Evolutionary conservation across 2,329 filamentous ascomycete genomes (phyloP), one percentile per base, ranked within the genome.

Genomic region (Blumeria hordei): DNA sequence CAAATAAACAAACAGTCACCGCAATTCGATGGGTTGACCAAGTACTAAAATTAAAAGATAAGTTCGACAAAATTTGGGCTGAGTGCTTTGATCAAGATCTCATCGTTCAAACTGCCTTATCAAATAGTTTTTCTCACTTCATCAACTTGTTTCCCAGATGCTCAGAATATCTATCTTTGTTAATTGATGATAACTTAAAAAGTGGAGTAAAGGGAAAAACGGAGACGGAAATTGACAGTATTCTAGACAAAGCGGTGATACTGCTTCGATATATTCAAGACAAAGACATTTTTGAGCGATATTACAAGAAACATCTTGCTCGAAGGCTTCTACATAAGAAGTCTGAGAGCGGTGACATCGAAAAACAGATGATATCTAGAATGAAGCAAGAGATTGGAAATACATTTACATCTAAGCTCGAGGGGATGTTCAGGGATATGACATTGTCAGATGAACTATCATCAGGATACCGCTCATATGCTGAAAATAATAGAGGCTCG

Each of bases 371-470:
- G 78, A 92, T 98, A 54, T 83, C 82, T 0, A 85, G 90, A 59
- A 95, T 98, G 88, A 96, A 95, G 74, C 79, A 92, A 64, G 90
- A 95, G 66, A 79, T 96, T 54, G 92, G 92, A 41, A 94, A 93
- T 66, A 82, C 88, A 61, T 96, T 96, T 66, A 96, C 92, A 0
- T 73, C 79, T 63, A 94, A 93, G 66, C 78, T 98, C 47, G 92
- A 98, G 65, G 85, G 88, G 60, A 96, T 98, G 88, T 95, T 98
- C 72, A 88, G 88, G 68, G 92, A 98, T 64, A 88, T 96, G 77
- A 79, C 82, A 14, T 80, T 88, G 11, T 95, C 88, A 0, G 80
- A 83, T 55, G 90, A 94, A 60, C 74, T 95, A 32, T 87, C 85
- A 0, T 70, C 78, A 11, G 79, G 76, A 55, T 96, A 93, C 70